These are phyloP conservation scores for Rutstroemia sydowiana DNA, from an alignment of 2,329 filamentous ascomycete species.

Conservation along the genomic window DNA sequence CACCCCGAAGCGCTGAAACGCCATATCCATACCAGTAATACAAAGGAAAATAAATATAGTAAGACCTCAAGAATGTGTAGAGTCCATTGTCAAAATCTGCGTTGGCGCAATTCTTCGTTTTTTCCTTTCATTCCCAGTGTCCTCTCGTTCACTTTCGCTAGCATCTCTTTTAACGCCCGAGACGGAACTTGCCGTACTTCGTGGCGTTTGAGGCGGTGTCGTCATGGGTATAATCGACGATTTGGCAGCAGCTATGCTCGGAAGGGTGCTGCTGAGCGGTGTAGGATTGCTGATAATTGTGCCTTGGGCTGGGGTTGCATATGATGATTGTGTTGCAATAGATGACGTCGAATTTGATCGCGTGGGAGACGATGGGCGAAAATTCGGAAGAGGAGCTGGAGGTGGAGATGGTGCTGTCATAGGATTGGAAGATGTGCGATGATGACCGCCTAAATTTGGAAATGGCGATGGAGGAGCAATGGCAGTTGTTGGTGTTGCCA, in stretches of 20 bases:
- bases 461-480: conserved; percentile 57
- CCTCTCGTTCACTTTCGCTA: conserved; percentile 42
- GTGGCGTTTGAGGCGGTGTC: conserved; percentile 85
- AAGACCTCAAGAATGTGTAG: too few relatives aligned
- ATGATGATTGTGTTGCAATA: conserved; percentile 57
- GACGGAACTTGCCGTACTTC: conserved; percentile 49
- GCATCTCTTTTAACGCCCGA: conserved; percentile 47
- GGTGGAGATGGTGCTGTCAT: conserved; percentile 53
- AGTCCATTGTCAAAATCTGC: not conserved
- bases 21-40: not conserved
- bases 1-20: not conserved
- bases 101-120: conserved; percentile 70
- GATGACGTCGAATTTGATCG: conserved; percentile 83
- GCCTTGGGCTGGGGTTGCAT: conserved; percentile 32
- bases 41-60: conserved; percentile 1
- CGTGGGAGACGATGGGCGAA: conserved; percentile 67
- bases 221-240: conserved; percentile 58
- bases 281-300: conserved; percentile 67
- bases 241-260: conserved; percentile 42
- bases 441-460: conserved; percentile 46
- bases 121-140: conserved; percentile 41
- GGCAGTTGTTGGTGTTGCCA: conserved; percentile 59
- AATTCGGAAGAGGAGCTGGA: conserved; percentile 43
- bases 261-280: conserved; percentile 69
- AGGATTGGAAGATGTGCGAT: conserved; percentile 47